Percentiles rank a stretch among this genome's conserved stretches.
These are phyloP conservation scores for Berkeleyomyces basicola DNA, from an alignment of 2,329 filamentous ascomycete genomes.

Conservation along the genomic window DNA sequence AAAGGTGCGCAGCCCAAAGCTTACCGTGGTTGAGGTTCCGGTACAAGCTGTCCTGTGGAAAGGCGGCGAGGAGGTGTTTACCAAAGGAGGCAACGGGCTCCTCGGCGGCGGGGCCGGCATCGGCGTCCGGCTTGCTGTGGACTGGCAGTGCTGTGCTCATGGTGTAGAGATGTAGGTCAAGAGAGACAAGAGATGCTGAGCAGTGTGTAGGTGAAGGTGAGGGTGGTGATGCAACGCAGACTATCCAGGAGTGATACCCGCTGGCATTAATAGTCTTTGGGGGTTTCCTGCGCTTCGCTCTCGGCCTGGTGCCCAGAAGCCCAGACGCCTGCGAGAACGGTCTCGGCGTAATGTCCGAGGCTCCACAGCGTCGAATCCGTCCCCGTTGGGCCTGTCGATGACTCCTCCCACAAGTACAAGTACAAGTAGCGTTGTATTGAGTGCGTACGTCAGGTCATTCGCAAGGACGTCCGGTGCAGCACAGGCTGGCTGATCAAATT, in stretches of 20 bases:
- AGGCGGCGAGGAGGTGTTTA: slow-evolving; percentile 3
- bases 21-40: slow-evolving; percentile 65
- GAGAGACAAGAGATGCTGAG: background rate
- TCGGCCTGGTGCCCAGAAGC: too few species aligned
- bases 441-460: background rate
- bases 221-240: background rate
- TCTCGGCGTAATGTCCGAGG: background rate
- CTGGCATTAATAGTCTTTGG: too few species aligned
- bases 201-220: background rate
- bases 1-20: slow-evolving; percentile 9
- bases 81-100: slow-evolving; percentile 7
- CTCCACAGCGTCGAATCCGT: background rate
- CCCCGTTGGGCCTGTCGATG: background rate
- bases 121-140: background rate
- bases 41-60: slow-evolving; percentile 26
- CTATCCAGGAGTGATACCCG: background rate
- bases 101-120: background rate
- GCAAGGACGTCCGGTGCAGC: background rate
- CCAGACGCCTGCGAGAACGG: background rate
- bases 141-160: background rate
- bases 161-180: background rate
- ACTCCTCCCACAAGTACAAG: background rate
- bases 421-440: background rate
- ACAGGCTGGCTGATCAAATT: background rate
- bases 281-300: too few species aligned